Evolutionary conservation across 345 rosid genomes (phyloP).

Genomic region (Populus tremula): DNA sequence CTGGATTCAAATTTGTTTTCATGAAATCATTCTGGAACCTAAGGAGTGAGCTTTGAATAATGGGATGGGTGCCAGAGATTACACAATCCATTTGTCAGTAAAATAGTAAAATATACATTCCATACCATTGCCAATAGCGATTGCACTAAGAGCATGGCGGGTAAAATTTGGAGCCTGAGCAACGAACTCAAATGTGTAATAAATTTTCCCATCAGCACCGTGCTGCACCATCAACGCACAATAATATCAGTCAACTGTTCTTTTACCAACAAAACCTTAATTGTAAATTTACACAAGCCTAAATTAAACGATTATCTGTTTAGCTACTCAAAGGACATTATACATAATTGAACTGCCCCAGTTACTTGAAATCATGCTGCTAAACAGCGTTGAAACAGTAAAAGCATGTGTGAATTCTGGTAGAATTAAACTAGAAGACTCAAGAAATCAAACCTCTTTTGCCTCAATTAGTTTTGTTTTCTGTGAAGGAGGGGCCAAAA

Average conservation of each 20-base stretch:
- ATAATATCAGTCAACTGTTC: neutral
- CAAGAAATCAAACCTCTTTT: conserved; percentile 51
- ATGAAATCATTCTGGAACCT: neutral
- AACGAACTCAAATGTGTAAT: conserved; percentile 78
- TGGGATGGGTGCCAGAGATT: neutral
- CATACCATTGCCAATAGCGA: conserved; percentile 76
- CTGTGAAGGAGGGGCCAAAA: conserved; percentile 80
- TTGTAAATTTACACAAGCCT: neutral
- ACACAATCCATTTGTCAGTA: neutral
- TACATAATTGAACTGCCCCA: neutral
- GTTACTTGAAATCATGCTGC: neutral
- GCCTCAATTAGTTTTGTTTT: conserved; percentile 72
- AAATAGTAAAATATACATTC: neutral
- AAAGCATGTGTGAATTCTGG: neutral
- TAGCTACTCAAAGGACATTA: neutral
- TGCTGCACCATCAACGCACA: conserved; percentile 49
- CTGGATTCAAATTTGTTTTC: neutral
- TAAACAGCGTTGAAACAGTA: neutral
- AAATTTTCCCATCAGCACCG: conserved; percentile 69
- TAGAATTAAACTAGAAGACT: neutral
- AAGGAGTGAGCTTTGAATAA: neutral
- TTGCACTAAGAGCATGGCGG: conserved; percentile 77
- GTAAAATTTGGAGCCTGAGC: conserved; percentile 82
- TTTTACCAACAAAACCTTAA: neutral
- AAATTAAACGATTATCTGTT: neutral